Conservation (phyloP, 371 early-diverging fungal genomes). For the Mucor plumbeus region DNA sequence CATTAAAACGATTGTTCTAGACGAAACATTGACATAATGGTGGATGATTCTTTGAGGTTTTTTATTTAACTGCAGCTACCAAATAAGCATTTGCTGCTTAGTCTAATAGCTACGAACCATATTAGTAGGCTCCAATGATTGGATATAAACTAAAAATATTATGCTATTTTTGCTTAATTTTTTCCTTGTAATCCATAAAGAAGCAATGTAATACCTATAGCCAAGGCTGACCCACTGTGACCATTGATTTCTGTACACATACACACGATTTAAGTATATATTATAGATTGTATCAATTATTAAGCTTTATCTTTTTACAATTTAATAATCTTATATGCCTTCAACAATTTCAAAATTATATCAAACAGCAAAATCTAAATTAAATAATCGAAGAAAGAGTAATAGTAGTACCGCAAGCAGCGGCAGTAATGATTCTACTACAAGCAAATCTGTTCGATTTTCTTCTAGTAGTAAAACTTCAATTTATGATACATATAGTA, state of each 20-base stretch:
- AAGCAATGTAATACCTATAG: constrained; percentile 2
- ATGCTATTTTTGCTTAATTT: background rate
- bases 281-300: background rate
- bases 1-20: no score
- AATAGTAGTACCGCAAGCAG: constrained; percentile 1
- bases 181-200: background rate
- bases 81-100: no score
- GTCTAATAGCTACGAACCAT: no score
- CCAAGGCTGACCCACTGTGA: constrained; percentile 1
- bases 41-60: no score
- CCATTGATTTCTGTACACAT: background rate
- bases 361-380: constrained; percentile 22
- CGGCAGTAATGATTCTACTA: constrained; percentile 1
- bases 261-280: background rate
- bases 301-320: background rate
- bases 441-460: constrained; percentile 30
- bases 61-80: no score
- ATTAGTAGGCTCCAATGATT: background rate
- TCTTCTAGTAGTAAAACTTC: constrained; percentile 13
- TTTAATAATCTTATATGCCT: constrained; percentile 9
- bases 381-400: constrained; percentile 13
- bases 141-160: background rate
- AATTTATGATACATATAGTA: constrained; percentile 31
- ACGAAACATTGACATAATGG: no score
- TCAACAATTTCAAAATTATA: constrained; percentile 22